phyloP scores from a whole-genome alignment of 1,284 basidiomycete genomes.

The Rhizoctonia solani region DNA sequence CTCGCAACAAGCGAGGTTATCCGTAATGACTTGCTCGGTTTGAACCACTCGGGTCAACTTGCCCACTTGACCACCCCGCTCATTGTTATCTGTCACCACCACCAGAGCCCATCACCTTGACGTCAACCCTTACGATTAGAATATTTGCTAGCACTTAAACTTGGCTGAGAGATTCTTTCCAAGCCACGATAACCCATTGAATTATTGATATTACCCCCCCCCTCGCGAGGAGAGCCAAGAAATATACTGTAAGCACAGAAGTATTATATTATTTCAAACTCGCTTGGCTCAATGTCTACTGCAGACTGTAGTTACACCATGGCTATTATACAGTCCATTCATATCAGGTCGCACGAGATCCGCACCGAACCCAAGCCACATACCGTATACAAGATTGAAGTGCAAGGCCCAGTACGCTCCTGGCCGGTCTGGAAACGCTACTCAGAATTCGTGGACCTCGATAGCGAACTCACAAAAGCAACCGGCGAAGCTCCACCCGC shows the following conservation, averaged over 20 bases:
- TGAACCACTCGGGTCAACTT: neutral
- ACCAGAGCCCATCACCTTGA: neutral
- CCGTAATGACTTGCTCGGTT: conserved; percentile 14
- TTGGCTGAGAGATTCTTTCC: too few relatives aligned
- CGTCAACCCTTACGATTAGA: too few relatives aligned
- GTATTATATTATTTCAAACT: too few relatives aligned
- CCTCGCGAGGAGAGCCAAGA: too few relatives aligned
- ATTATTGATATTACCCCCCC: too few relatives aligned
- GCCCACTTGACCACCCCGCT: neutral
- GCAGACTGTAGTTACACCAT: conserved; percentile 44
- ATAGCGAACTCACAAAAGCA: conserved; percentile 76
- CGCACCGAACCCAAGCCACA: conserved; percentile 63
- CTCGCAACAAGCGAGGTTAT: conserved; percentile 27
- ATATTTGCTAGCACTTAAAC: too few relatives aligned
- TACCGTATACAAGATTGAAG: conserved; percentile 76
- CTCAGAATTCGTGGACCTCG: conserved; percentile 88
- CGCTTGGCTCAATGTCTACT: too few relatives aligned
- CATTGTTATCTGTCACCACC: neutral
- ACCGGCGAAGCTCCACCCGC: conserved; percentile 73
- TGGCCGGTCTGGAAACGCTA: conserved; percentile 95
- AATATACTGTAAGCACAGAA: too few relatives aligned
- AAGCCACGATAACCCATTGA: too few relatives aligned
- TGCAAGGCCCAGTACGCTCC: conserved; percentile 80
- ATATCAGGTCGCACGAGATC: conserved; percentile 60
- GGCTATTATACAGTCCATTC: conserved; percentile 75